Evolutionary conservation across 2,329 filamentous ascomycete genomes (phyloP), one percentile per base, ranked within the genome.

Genomic region (Colletotrichum eremochloae): DNA sequence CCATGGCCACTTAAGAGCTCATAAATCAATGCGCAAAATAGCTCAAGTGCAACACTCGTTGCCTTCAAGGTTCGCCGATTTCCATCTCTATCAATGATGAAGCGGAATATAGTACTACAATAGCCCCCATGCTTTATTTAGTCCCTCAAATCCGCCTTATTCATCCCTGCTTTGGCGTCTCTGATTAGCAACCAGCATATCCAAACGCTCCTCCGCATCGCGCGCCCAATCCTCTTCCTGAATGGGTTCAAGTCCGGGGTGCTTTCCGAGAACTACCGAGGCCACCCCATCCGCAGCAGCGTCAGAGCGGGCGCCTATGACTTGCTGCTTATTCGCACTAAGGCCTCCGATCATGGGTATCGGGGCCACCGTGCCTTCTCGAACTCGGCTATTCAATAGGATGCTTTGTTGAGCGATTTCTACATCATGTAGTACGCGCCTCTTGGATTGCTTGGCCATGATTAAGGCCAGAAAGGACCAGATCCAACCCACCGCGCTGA

Each of bases 331-430:
- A 11, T 48, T 61, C 14, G 38, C 29, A n/a, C 40, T 15, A 31
- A 42, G 40, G 12, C 15, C 38, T 3, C 42, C 24, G 14, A 42
- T 15, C 0, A 61, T 24, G 5, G 38, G 40, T n/a, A 12, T 14
- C 2, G 24, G 40, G 14, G 57, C 40, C 5, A 18, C 29, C 15
- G 20, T 31, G 18, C 57, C 40, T 7, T n/a, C 20, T 15, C 5
- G 40, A 2, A 46, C 18, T 24, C 57, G 24, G 18, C 29, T 11
- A 20, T 6, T 12, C 29, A 61, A 8, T 12, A 4, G 24, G 8
- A n/a, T 36, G 5, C 24, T 36, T 31, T 68, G 57, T 7, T 50
- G 48, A 7, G 46, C 46, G 14, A 53, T 48, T n/a, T 63, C 65
- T 8, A 55, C 65, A 2, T 68, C 65, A 9, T 36, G 52, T 8